Evolutionary conservation across 371 early-diverging fungal genomes (phyloP).

Genomic region (Encephalitozoon cuniculi): DNA sequence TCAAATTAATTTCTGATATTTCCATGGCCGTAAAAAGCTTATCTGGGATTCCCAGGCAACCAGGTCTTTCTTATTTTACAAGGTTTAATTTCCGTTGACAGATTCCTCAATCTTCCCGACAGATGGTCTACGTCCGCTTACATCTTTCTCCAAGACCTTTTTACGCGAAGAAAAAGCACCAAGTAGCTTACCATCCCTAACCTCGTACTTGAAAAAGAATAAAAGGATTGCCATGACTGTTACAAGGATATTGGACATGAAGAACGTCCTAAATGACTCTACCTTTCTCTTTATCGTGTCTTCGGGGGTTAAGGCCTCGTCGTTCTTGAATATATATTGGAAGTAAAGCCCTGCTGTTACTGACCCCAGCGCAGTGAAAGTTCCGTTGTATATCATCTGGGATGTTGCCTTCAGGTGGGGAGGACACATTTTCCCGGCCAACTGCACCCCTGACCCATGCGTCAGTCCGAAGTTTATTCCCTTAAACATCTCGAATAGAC

Average conservation of each 20-base stretch:
- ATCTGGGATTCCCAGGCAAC: too few species aligned
- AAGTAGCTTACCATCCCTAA: background rate
- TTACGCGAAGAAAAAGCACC: background rate
- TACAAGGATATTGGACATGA: conserved; percentile 17
- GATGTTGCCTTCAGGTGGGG: conserved; percentile 59
- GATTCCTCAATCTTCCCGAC: background rate
- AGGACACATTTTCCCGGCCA: conserved; percentile 57
- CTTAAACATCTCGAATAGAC: conserved; percentile 59
- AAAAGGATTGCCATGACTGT: conserved; percentile 22
- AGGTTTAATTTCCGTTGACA: background rate
- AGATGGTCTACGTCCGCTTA: background rate
- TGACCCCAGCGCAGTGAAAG: conserved; percentile 57
- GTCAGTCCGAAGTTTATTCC: conserved; percentile 62
- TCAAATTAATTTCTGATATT: background rate
- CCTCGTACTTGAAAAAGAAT: conserved; percentile 39
- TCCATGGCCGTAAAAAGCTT: background rate
- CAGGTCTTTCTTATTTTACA: background rate
- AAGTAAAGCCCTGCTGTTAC: conserved; percentile 51
- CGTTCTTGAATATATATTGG: conserved; percentile 13
- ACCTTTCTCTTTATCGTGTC: background rate
- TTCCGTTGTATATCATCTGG: conserved; percentile 61
- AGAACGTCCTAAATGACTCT: conserved; percentile 4
- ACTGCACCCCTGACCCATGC: conserved; percentile 59
- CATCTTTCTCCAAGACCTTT: background rate
- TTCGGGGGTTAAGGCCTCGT: background rate